Conservation (phyloP, 371 early-diverging fungal species). For the Coemansia sp. region DNA sequence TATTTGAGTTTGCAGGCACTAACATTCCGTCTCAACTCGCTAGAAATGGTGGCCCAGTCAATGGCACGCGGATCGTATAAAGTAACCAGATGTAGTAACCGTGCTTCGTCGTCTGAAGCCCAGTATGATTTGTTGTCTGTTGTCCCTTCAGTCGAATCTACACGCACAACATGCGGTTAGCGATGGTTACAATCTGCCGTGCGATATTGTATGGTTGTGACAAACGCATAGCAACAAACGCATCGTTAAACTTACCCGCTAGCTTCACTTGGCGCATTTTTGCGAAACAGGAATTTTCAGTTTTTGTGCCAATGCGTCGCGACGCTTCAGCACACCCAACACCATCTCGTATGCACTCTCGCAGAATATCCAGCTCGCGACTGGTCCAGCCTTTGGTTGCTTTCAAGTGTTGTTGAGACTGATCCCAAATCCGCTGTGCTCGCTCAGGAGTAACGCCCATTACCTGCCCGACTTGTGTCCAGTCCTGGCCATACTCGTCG, state of each 20-base stretch:
- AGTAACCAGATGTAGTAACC: neutral
- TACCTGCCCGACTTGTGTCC: conserved; percentile 6
- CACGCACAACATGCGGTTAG: neutral
- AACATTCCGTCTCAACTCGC: neutral
- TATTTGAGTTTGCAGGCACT: neutral
- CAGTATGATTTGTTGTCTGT: neutral
- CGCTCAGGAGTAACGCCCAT: neutral
- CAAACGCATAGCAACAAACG: neutral
- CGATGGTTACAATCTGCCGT: neutral
- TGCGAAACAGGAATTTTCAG: too few relatives aligned
- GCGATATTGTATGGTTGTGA: neutral
- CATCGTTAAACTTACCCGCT: neutral
- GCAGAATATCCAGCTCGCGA: conserved; percentile 1
- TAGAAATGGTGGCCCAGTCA: neutral
- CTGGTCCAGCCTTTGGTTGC: neutral
- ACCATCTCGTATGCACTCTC: neutral
- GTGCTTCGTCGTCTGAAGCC: neutral
- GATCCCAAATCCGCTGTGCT: neutral
- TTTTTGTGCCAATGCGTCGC: neutral
- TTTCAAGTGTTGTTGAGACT: neutral
- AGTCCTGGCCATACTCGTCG: conserved; percentile 15
- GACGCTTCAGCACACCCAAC: too few relatives aligned
- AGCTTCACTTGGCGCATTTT: too few relatives aligned
- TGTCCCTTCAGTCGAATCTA: neutral
- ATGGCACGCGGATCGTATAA: neutral